A percentile compares a stretch with the other conserved stretches of the same genome.
Evolutionary conservation across 805 yeast genomes (phyloP).

Genomic region (Kodamaea restingae): DNA sequence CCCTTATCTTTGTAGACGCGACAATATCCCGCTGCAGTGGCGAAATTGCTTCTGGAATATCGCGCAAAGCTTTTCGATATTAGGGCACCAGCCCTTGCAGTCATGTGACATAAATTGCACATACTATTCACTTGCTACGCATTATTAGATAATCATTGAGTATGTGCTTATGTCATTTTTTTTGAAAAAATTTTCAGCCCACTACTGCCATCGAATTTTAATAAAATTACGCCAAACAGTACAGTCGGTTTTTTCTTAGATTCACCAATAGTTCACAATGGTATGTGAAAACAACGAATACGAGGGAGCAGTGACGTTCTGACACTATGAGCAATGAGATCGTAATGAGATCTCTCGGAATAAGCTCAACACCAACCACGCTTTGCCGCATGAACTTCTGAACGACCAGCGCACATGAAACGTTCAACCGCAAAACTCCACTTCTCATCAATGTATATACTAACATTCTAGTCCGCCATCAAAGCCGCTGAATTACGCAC

Average conservation of each 20-base stretch:
- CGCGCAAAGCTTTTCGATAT: no score
- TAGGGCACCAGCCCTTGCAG: slow-evolving; percentile 6
- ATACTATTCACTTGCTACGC: neutral
- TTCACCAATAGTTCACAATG: slow-evolving; percentile 9
- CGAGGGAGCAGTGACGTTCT: neutral
- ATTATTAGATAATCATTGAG: neutral
- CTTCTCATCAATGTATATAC: slow-evolving; percentile 11
- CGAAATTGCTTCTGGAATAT: neutral
- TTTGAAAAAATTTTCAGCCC: slow-evolving; percentile 7
- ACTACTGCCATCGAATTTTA: slow-evolving; percentile 2
- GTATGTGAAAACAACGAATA: slow-evolving; percentile 7
- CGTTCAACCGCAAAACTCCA: no score
- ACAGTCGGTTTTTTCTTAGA: slow-evolving; percentile 6
- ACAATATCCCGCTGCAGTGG: neutral
- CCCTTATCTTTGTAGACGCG: neutral
- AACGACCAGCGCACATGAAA: neutral
- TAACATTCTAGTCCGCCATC: slow-evolving; percentile 65
- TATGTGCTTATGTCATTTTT: neutral
- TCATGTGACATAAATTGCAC: neutral
- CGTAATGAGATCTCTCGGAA: neutral
- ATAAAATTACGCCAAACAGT: slow-evolving; percentile 3
- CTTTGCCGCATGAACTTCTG: no score
- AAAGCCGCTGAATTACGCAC: slow-evolving; percentile 96
- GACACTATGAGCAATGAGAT: neutral
- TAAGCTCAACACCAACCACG: no score